Percentiles rank a stretch among this genome's conserved stretches.
phyloP scores from a whole-genome alignment of 495 filamentous ascomycete species.

The Usnea hakonensis region DNA sequence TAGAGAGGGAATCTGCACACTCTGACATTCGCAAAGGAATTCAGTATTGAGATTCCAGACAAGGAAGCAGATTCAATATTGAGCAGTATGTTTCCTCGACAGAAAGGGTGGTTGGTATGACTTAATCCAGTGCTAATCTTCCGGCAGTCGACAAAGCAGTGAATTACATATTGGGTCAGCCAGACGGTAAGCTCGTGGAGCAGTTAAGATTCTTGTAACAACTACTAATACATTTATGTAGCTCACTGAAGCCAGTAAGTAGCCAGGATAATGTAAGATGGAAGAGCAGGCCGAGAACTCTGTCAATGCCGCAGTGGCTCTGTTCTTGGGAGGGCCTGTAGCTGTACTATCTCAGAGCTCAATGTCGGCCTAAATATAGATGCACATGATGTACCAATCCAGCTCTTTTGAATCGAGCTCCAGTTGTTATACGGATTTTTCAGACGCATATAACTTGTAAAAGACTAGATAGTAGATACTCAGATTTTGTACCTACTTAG shows the following conservation, averaged over 20 bases:
- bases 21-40: conserved; percentile 60
- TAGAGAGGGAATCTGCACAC: background rate
- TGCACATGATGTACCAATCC: background rate
- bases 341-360: conserved; percentile 2
- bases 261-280: background rate
- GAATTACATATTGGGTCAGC: conserved; percentile 89
- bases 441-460: background rate
- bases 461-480: no score
- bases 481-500: background rate
- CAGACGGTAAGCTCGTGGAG: conserved; percentile 54
- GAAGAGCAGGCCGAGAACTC: background rate
- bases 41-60: conserved; percentile 99
- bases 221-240: conserved; percentile 5
- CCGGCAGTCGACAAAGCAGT: conserved; percentile 84
- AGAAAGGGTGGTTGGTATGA: background rate
- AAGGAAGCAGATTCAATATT: conserved; percentile 96
- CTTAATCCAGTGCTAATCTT: background rate
- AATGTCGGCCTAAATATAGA: conserved; percentile 2
- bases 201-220: background rate
- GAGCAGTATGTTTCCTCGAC: conserved; percentile 64
- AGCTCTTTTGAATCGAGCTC: background rate
- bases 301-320: background rate
- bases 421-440: background rate
- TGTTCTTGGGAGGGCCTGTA: background rate
- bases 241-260: conserved; percentile 15